Evolutionary conservation across 1,284 basidiomycete species (phyloP), one percentile per base, ranked within the genome.

Genomic region (Gymnopus androsaceus): DNA sequence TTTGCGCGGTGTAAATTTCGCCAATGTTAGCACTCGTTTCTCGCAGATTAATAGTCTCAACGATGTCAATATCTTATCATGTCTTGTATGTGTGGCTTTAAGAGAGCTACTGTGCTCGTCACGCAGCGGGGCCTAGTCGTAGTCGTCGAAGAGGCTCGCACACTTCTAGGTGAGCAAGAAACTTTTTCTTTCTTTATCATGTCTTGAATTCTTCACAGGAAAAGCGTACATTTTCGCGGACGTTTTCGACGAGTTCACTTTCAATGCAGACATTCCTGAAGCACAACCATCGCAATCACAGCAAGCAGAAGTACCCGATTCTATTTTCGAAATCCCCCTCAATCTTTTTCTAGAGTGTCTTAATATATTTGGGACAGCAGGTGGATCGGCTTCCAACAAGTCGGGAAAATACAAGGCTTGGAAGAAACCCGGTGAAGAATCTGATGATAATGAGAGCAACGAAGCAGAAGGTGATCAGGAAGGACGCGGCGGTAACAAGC

Each of bases 311-410:
- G 57, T 65, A 7, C 64, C 70, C 28, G 81, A 71, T 51, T 66
- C 78, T 7, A 78, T 81, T 1, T 94, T 97, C 65, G 92, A 95
- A 67, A 79, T 97, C 56, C 88, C 88, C 3, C 81, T 98, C 30
- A 83, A 85, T 66, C 88, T 87, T 1, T 74, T 96, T 54, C 81
- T 96, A 55, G 93, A 95, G 64, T 95, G 92, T 64, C 79, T 98
- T 40, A 94, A 95, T 68, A 87, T 97, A 55, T 97, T 95, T 65
- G 94, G 95, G 11, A 92, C 92, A 5, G 91, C 90, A 1, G 75
- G 75, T 15, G 76, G 77, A 11, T 63, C 72, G 41, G 54, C 64
- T 8, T 65, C 66, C 42, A 67, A 66, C 51, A 60, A 71, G 11
- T 63, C 66, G 33, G 59, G 69, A 25, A 72, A 71, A 44, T 66